Percentiles rank a stretch among this genome's conserved stretches.
Conservation (phyloP, 768 basidiomycete species). For the Termitomyces sp. region DNA sequence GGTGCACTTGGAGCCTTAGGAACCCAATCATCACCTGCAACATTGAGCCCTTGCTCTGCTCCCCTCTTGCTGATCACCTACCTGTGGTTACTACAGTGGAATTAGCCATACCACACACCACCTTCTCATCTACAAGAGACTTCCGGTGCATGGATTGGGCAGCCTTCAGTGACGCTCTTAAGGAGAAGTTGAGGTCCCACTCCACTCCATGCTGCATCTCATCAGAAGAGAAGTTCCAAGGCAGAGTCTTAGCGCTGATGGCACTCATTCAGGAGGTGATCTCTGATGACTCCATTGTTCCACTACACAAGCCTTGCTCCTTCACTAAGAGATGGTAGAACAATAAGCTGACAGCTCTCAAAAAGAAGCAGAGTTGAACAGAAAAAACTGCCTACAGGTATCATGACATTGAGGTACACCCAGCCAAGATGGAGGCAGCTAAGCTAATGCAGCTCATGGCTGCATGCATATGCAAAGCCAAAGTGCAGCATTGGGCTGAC, state of each 20-base stretch:
- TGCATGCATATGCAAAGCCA: background rate
- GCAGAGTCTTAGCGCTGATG: background rate
- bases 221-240: background rate
- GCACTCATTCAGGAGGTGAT: constrained; percentile 6
- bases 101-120: too few relatives aligned
- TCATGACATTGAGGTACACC: background rate
- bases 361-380: background rate
- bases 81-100: too few relatives aligned
- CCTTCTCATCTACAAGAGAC: too few relatives aligned
- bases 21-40: too few relatives aligned
- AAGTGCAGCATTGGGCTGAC: background rate
- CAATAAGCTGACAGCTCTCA: background rate
- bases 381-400: background rate
- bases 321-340: constrained; percentile 10
- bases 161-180: background rate
- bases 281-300: background rate
- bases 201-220: background rate
- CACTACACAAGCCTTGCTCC: constrained; percentile 7
- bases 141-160: background rate
- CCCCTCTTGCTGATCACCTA: too few relatives aligned
- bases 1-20: too few relatives aligned
- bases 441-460: background rate
- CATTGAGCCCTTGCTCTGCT: too few relatives aligned
- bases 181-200: background rate
- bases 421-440: background rate